Evolutionary conservation across 148 eudicot genomes (phyloP).

Genomic region (Nepenthes mirabilis): DNA sequence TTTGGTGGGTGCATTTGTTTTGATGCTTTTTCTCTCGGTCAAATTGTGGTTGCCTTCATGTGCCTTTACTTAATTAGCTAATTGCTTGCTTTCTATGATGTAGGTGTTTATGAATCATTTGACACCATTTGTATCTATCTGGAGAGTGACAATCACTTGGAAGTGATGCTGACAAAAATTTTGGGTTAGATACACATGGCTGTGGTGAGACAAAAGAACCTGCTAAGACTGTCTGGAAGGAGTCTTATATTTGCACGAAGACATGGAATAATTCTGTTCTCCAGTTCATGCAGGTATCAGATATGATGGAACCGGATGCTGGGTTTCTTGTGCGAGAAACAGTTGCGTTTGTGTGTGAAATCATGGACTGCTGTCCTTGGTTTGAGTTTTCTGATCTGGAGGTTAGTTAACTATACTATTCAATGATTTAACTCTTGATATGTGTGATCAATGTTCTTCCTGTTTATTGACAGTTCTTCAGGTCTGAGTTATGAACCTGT

Average conservation of each 20-base stretch:
- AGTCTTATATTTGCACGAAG: neutral
- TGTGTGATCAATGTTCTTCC: neutral
- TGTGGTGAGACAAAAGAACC: neutral
- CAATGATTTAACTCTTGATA: too few relatives aligned
- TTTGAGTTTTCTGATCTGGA: neutral
- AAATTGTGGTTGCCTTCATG: neutral
- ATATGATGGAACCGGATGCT: neutral
- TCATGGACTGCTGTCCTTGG: neutral
- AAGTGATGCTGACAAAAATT: neutral
- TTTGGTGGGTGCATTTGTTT: neutral
- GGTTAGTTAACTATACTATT: neutral
- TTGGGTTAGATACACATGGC: neutral
- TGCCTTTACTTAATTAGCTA: neutral
- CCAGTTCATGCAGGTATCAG: neutral
- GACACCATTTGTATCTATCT: neutral
- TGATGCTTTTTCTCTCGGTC: neutral
- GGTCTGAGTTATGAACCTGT: too few relatives aligned
- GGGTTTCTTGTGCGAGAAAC: neutral
- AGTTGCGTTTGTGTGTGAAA: neutral
- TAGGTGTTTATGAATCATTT: neutral
- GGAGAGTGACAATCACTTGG: neutral
- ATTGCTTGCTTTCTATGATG: neutral
- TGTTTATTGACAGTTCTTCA: neutral
- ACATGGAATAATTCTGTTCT: neutral
- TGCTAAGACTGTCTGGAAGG: neutral